Evolutionary conservation across 441 rosid species (phyloP).

Genomic region (Erodium texanum): DNA sequence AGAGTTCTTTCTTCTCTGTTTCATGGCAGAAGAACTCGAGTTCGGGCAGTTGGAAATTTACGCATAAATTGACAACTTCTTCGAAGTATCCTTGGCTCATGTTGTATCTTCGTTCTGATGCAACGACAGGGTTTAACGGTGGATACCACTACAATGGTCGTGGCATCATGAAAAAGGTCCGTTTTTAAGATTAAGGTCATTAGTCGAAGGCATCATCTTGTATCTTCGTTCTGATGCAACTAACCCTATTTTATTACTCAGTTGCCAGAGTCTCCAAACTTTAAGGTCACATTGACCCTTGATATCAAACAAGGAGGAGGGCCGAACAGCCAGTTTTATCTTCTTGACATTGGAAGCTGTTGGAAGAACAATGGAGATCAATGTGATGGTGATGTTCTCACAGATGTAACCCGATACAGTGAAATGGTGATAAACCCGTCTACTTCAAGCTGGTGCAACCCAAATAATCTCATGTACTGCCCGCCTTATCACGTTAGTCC

Average conservation of each 20-base stretch:
- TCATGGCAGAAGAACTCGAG: constrained; percentile 43
- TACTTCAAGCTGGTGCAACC: constrained; percentile 40
- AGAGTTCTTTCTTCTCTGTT: constrained; percentile 46
- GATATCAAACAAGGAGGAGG: constrained; percentile 46
- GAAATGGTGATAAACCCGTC: constrained; percentile 49
- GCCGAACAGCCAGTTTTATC: constrained; percentile 41
- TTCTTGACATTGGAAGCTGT: constrained; percentile 48
- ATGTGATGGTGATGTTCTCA: constrained; percentile 42
- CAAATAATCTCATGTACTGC: constrained; percentile 35
- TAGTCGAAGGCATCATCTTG: too few relatives aligned
- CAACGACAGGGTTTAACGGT: constrained; percentile 50
- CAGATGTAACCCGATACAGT: constrained; percentile 47
- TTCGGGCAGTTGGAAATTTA: constrained; percentile 54
- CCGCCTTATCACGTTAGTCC: constrained; percentile 59
- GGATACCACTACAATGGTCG: constrained; percentile 59
- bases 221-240: too few relatives aligned
- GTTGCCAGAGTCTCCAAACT: constrained; percentile 56
- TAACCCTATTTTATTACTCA: constrained; percentile 16
- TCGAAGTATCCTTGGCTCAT: constrained; percentile 58
- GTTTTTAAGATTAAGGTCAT: constrained; percentile 17
- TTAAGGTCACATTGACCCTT: constrained; percentile 41
- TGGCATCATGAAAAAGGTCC: constrained; percentile 52
- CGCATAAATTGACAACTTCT: constrained; percentile 42
- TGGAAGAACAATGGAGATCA: constrained; percentile 45
- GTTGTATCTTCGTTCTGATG: constrained; percentile 63